Evolutionary conservation across 2,329 filamentous ascomycete genomes (phyloP).

Genomic region (Aspergillus pseudonomiae): DNA sequence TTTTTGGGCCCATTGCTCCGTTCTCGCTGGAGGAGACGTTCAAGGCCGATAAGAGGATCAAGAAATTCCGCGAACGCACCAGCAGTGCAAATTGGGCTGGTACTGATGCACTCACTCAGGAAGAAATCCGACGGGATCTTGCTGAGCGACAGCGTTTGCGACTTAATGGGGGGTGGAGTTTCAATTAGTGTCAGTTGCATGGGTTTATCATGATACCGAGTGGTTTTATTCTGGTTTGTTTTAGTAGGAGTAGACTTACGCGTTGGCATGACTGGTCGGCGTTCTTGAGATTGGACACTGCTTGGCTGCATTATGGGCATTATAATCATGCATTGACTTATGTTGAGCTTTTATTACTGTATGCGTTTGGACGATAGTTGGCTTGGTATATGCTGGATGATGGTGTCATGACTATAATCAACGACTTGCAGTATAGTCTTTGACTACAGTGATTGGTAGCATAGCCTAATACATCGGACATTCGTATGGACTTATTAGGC

Average conservation of each 20-base stretch:
- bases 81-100: slow-evolving; percentile 93
- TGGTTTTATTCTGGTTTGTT: background rate
- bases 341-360: background rate
- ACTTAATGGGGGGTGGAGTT: slow-evolving; percentile 83
- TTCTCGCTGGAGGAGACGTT: slow-evolving; percentile 98
- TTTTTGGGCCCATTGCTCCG: slow-evolving; percentile 87
- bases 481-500: background rate
- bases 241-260: slow-evolving; percentile 1
- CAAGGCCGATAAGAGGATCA: slow-evolving; percentile 82
- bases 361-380: background rate
- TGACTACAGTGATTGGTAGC: background rate
- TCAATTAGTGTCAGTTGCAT: slow-evolving; percentile 45
- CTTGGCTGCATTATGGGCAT: background rate
- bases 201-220: background rate
- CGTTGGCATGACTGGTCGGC: slow-evolving; percentile 1
- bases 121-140: slow-evolving; percentile 80
- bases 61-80: slow-evolving; percentile 86
- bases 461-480: background rate
- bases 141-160: slow-evolving; percentile 78
- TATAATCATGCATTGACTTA: background rate
- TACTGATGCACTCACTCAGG: slow-evolving; percentile 80
- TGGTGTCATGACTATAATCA: background rate
- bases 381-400: background rate
- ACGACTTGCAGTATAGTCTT: background rate
- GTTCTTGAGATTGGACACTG: background rate